Conservation (phyloP, 352 stramenopile genomes). For the Phytophthora rubi region DNA sequence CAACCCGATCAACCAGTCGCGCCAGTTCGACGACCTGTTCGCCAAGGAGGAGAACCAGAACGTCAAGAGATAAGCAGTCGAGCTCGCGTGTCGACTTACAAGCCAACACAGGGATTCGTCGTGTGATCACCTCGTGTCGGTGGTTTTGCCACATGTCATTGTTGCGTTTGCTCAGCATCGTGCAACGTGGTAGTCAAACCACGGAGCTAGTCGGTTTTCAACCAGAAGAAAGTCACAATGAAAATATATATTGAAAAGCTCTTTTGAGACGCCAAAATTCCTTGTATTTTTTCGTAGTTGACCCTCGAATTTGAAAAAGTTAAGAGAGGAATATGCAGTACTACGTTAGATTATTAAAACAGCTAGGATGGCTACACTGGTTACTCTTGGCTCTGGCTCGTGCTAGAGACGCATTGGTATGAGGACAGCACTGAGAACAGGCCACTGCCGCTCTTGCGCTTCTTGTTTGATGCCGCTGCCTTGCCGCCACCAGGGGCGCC, state of each 20-base stretch:
- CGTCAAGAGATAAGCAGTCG: conserved; percentile 23
- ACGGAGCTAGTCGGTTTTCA: conserved; percentile 21
- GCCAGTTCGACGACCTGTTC: conserved; percentile 7
- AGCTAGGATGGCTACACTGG: not conserved
- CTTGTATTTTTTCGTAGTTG: not conserved
- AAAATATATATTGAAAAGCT: conserved; percentile 33
- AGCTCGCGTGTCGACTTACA: not conserved
- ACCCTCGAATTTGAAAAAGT: not conserved
- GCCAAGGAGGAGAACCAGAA: conserved; percentile 5
- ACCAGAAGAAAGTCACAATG: conserved; percentile 26
- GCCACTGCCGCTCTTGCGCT: conserved; percentile 51
- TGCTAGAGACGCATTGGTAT: conserved; percentile 68
- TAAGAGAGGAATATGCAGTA: not conserved
- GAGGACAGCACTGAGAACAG: conserved; percentile 79
- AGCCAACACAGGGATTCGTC: not conserved
- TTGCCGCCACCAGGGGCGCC: conserved; percentile 1
- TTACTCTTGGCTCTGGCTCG: conserved; percentile 41
- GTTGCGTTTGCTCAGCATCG: conserved; percentile 7
- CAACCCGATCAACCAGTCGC: conserved; percentile 34
- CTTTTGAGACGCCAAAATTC: not conserved
- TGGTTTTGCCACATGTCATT: conserved; percentile 9
- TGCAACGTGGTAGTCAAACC: not conserved
- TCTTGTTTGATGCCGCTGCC: conserved; percentile 30
- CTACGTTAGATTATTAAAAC: not conserved
- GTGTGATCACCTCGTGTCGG: conserved; percentile 7